Conservation (phyloP, 441 rosid species). For the Raphanus hybrid region DNA sequence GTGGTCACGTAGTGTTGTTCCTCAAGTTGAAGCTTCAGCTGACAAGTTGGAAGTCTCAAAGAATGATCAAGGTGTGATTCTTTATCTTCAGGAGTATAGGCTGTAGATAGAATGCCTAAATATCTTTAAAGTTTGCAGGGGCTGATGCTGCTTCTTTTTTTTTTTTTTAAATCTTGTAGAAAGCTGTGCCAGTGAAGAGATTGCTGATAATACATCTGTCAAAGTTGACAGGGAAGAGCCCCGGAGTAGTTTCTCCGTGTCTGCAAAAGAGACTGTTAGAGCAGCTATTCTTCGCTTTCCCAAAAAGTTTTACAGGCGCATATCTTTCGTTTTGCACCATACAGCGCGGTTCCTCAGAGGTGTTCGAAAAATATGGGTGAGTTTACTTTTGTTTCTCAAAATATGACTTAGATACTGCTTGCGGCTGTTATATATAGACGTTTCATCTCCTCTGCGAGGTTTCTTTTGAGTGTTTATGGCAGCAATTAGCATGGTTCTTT, state of each 20-base stretch:
- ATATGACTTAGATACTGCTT: too few species aligned
- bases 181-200: slow-evolving; percentile 51
- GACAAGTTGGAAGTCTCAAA: slow-evolving; percentile 52
- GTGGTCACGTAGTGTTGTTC: slow-evolving; percentile 68
- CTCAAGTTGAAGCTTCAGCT: slow-evolving; percentile 43
- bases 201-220: slow-evolving; percentile 47
- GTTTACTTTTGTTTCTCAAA: slow-evolving; percentile 41
- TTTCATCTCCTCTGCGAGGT: too few species aligned
- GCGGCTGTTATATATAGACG: too few species aligned
- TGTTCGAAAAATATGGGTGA: slow-evolving; percentile 82
- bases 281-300: slow-evolving; percentile 72
- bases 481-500: too few species aligned
- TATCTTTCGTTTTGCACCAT: slow-evolving; percentile 67
- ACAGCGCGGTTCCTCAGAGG: slow-evolving; percentile 54
- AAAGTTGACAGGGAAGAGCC: slow-evolving; percentile 65
- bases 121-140: slow-evolving; percentile 56
- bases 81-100: slow-evolving; percentile 47
- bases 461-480: too few species aligned
- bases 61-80: slow-evolving; percentile 57
- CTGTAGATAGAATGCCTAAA: slow-evolving; percentile 48
- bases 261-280: slow-evolving; percentile 81
- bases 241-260: slow-evolving; percentile 56
- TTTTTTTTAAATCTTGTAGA: slow-evolving; percentile 53
- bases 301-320: slow-evolving; percentile 77
- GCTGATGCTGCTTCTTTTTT: slow-evolving; percentile 48